Conservation (phyloP, 2,329 filamentous ascomycete genomes). For the Aspergillus caelatus region DNA sequence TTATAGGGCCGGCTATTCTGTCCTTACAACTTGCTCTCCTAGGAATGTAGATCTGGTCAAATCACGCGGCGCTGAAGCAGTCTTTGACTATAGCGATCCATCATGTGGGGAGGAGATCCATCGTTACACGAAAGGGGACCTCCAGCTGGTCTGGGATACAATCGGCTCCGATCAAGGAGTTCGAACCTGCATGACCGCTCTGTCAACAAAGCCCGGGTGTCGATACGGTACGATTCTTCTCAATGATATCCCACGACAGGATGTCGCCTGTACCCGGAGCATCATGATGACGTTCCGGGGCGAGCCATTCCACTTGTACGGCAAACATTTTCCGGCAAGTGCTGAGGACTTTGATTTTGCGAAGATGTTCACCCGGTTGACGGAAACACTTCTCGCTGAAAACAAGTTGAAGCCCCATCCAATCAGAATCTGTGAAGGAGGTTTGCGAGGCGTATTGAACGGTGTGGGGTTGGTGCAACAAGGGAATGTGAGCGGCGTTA, state of each 20-base stretch:
- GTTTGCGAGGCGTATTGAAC: background rate
- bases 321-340: background rate
- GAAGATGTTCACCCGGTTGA: background rate
- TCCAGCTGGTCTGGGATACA: background rate
- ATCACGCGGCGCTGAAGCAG: constrained; percentile 12
- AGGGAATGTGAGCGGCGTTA: background rate
- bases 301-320: background rate
- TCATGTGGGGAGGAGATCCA: background rate
- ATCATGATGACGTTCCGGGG: background rate
- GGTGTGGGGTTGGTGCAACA: background rate
- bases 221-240: background rate
- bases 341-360: background rate
- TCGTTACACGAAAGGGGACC: background rate
- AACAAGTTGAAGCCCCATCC: background rate
- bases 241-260: background rate
- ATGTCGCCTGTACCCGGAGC: background rate
- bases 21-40: constrained; percentile 18
- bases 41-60: constrained; percentile 11
- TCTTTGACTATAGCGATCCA: constrained; percentile 17
- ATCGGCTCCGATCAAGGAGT: background rate
- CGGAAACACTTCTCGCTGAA: background rate
- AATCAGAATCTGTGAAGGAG: background rate
- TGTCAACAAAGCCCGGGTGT: background rate
- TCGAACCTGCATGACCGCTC: background rate
- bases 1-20: constrained; percentile 10